These are phyloP conservation scores for Przewalskia tangutica DNA, from an alignment of 257 asterid species.

Conservation along the genomic window DNA sequence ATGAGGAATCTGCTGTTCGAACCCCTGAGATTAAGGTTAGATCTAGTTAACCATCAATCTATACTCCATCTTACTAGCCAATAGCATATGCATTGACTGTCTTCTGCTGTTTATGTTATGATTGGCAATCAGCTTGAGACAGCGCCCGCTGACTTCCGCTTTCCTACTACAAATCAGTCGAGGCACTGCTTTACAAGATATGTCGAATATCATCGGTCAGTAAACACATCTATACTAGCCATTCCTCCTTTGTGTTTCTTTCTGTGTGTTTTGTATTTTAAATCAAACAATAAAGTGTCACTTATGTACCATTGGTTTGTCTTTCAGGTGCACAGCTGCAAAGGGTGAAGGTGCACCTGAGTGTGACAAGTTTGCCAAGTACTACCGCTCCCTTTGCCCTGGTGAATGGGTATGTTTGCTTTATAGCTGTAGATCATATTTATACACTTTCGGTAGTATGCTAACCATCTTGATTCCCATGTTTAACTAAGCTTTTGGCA, in stretches of 20 bases:
- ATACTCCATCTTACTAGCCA: neutral
- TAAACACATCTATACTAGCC: neutral
- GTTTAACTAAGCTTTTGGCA: neutral
- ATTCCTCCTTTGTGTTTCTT: neutral
- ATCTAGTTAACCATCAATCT: neutral
- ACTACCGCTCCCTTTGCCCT: constrained; percentile 90
- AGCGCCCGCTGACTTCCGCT: constrained; percentile 95
- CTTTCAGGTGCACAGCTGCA: constrained; percentile 72
- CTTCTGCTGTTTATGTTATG: neutral
- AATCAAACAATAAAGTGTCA: neutral
- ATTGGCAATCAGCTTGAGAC: constrained; percentile 63
- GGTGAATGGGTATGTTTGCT: constrained; percentile 80
- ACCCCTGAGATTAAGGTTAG: constrained; percentile 63
- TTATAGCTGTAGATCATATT: neutral
- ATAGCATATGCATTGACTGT: neutral
- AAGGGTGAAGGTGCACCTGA: constrained; percentile 89
- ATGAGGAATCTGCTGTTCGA: constrained; percentile 49
- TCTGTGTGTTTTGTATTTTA: neutral
- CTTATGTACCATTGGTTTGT: neutral
- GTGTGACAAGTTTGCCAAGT: constrained; percentile 90
- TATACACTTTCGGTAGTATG: neutral
- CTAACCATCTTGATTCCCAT: neutral
- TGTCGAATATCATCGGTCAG: constrained; percentile 83
- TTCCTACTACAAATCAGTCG: constrained; percentile 93
- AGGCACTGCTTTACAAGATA: constrained; percentile 97